Conservation (phyloP, 495 filamentous ascomycete genomes). For the Penicillium ochrochloron region DNA sequence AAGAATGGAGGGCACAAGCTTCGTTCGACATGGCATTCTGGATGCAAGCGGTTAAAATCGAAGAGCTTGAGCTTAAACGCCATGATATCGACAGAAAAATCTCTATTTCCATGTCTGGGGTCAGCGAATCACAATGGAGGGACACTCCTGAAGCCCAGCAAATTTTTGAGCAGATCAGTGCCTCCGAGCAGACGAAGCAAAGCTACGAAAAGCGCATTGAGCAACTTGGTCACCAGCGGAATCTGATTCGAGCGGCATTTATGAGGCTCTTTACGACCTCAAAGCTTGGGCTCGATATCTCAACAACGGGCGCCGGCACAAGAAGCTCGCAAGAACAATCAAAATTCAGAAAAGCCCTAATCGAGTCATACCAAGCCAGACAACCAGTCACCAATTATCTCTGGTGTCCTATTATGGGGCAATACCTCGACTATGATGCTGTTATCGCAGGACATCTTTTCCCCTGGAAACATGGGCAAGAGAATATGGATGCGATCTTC, state of each 20-base stretch:
- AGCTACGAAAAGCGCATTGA: background rate
- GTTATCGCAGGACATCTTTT: conserved; percentile 6
- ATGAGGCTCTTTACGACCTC: background rate
- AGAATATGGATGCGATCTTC: conserved; percentile 2
- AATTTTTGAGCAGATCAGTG: background rate
- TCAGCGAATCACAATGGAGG: background rate
- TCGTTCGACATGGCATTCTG: background rate
- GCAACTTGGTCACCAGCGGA: background rate
- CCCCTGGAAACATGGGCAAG: background rate
- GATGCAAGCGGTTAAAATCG: background rate
- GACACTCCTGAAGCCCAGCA: background rate
- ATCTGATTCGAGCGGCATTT: background rate
- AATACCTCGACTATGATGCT: background rate
- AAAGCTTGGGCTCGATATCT: too few relatives aligned
- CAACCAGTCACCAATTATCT: background rate
- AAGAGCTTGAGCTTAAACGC: background rate
- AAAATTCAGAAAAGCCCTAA: too few relatives aligned
- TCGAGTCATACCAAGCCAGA: background rate
- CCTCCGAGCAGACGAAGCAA: background rate
- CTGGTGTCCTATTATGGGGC: conserved; percentile 6
- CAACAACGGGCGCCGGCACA: too few relatives aligned
- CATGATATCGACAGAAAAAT: background rate
- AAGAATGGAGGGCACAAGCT: background rate
- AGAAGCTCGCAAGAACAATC: too few relatives aligned
- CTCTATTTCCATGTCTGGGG: background rate